A percentile compares a stretch with the other conserved stretches of the same genome.
These are phyloP conservation scores for Candida ipomoeae DNA, from an alignment of 805 yeast species.

Conservation along the genomic window DNA sequence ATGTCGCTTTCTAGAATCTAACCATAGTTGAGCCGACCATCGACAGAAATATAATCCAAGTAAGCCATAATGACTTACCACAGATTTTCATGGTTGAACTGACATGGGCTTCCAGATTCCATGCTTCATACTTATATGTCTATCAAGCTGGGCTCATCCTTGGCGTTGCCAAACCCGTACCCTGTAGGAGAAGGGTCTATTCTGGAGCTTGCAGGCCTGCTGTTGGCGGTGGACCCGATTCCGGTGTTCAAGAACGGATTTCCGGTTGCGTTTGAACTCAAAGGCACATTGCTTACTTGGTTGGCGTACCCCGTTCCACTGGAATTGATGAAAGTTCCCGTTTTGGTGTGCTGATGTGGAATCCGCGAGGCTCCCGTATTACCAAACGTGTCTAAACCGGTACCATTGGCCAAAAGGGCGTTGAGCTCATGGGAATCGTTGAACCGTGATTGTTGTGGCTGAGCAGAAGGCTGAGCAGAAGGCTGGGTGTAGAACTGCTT, in stretches of 20 bases:
- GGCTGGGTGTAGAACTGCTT: slow-evolving; percentile 19
- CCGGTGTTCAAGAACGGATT: slow-evolving; percentile 67
- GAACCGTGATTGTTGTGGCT: slow-evolving; percentile 26
- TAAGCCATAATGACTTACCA: not conserved
- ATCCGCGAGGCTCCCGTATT: slow-evolving; percentile 79
- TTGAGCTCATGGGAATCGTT: slow-evolving; percentile 62
- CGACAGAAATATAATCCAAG: not conserved
- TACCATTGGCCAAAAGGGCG: slow-evolving; percentile 74
- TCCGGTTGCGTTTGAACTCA: slow-evolving; percentile 40
- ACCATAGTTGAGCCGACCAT: too few relatives aligned
- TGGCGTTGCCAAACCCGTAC: slow-evolving; percentile 85
- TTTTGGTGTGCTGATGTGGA: slow-evolving; percentile 88
- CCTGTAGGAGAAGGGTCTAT: slow-evolving; percentile 86
- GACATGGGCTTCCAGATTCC: too few relatives aligned
- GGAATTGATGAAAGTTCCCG: slow-evolving; percentile 77
- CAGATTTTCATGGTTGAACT: too few relatives aligned
- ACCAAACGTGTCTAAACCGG: slow-evolving; percentile 92
- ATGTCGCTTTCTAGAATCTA: too few relatives aligned
- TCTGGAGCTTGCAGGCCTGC: slow-evolving; percentile 34
- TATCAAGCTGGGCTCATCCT: slow-evolving; percentile 47
- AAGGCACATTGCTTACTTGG: slow-evolving; percentile 27
- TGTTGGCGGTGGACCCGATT: slow-evolving; percentile 33
- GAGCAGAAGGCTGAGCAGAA: slow-evolving; percentile 31
- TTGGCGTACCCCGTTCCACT: slow-evolving; percentile 80
- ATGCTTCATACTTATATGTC: slow-evolving; percentile 29